Conservation (phyloP, 768 basidiomycete species). For the Trametes cubensis region DNA sequence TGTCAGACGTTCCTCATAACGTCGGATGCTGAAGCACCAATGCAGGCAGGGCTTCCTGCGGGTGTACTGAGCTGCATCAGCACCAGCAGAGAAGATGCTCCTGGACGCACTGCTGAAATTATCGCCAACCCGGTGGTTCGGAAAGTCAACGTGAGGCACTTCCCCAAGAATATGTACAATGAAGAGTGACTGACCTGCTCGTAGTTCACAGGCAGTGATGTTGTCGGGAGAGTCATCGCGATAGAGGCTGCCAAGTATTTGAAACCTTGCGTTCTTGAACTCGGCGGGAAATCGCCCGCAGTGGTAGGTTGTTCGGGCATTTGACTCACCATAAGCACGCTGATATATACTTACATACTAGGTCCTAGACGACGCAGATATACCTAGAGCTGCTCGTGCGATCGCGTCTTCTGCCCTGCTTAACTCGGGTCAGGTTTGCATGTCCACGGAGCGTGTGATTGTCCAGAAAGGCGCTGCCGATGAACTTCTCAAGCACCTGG, state of each 20-base stretch:
- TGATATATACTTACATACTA: slow-evolving; percentile 19
- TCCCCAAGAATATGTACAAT: too few relatives aligned
- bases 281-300: slow-evolving; percentile 57
- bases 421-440: slow-evolving; percentile 59
- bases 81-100: slow-evolving; percentile 46
- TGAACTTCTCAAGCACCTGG: slow-evolving; percentile 40
- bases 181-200: background rate
- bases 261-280: slow-evolving; percentile 58
- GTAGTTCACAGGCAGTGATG: slow-evolving; percentile 59
- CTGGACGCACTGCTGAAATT: slow-evolving; percentile 49
- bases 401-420: slow-evolving; percentile 48
- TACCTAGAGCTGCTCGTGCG: slow-evolving; percentile 54
- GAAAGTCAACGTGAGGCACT: slow-evolving; percentile 51
- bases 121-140: slow-evolving; percentile 57
- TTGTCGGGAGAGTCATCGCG: slow-evolving; percentile 55
- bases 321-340: too few relatives aligned
- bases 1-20: background rate
- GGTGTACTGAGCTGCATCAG: slow-evolving; percentile 62
- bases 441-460: slow-evolving; percentile 61
- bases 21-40: background rate
- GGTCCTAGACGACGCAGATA: slow-evolving; percentile 56
- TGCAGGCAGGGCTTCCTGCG: slow-evolving; percentile 58
- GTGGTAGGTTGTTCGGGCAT: slow-evolving; percentile 39
- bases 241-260: slow-evolving; percentile 56
- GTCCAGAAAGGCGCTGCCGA: slow-evolving; percentile 46